Evolutionary conservation across 2,329 filamentous ascomycete genomes (phyloP), one percentile per base, ranked within the genome.

Genomic region (Lasiodiplodia sp.): DNA sequence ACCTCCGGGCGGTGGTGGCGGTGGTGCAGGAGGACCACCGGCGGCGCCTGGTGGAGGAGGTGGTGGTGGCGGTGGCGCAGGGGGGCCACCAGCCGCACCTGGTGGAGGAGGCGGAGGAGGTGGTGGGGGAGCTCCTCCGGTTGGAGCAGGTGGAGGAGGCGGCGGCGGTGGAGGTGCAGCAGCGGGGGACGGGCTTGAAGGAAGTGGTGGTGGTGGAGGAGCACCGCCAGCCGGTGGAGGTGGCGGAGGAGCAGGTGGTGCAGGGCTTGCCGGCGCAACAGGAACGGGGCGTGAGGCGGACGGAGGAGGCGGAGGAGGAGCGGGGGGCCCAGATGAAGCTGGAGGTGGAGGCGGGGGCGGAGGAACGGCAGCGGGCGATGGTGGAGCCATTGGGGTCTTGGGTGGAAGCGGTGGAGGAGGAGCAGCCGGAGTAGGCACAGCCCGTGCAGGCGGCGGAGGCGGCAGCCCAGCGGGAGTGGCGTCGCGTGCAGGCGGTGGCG

Each of bases 391-490:
- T 71, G 80, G 79, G 70, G 76, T 77, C 65, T 83, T 82, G 64
- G 86, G 82, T 68, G 83, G 83, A 58, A 86, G 86, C 31, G 88
- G 91, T 11, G 92, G 91, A 38, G 92, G 92, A 16, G 84, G 76
- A 66, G 82, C 60, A 0, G 60, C 84, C 40, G 81, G 82, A 71
- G 79, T 72, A 37, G 78, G 74, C n/a, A 69, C 70, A 44, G 81
- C 81, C 73, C 83, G 78, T 63, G 47, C 60, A 31, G 84, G 82
- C 28, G 83, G 83, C 5, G 83, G 82, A 38, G 82, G 82, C 70
- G 93, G 92, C 31, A 44, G 76, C 74, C 21, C 74, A 70, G 75
- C 76, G 37, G 79, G 72, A 18, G 78, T 73, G 18, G 69, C 68
- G 55, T 81, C 81, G 73, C 83, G 78, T 60, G 55, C 55, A 23